Evolutionary conservation across 345 rosid genomes (phyloP).

Genomic region (Barbarea vulgaris): DNA sequence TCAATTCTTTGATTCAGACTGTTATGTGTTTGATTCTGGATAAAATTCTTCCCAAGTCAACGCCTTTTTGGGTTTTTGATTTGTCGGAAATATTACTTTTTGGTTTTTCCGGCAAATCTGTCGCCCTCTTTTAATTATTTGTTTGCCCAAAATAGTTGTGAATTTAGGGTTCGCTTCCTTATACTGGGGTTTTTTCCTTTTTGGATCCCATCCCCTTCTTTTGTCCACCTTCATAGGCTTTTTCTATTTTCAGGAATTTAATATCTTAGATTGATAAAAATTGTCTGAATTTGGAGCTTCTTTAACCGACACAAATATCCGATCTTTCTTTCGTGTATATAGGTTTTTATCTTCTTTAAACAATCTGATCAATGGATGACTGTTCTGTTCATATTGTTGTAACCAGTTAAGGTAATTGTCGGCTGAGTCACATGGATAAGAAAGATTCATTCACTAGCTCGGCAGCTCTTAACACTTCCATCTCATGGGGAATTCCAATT

Average conservation of each 20-base stretch:
- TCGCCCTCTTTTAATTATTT: neutral
- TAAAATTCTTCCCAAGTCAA: neutral
- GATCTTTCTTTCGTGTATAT: neutral
- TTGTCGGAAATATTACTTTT: neutral
- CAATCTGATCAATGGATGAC: slow-evolving; percentile 1
- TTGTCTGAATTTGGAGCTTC: neutral
- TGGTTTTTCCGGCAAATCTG: neutral
- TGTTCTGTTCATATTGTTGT: slow-evolving; percentile 12
- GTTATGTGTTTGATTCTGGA: neutral
- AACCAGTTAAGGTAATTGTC: slow-evolving; percentile 9
- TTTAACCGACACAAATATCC: neutral
- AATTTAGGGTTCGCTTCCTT: neutral
- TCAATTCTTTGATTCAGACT: neutral
- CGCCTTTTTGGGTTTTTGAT: neutral
- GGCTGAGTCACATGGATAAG: slow-evolving; percentile 24
- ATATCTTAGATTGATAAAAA: neutral
- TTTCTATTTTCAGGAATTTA: neutral
- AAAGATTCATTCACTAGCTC: slow-evolving; percentile 17
- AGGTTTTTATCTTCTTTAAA: neutral
- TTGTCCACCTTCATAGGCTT: neutral
- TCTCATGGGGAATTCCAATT: slow-evolving; percentile 22
- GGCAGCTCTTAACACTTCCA: neutral
- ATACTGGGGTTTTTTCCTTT: neutral
- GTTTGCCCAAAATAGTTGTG: neutral
- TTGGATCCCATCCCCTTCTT: neutral